Conservation (phyloP, 306 rosid species). For the Vicia villosa region DNA sequence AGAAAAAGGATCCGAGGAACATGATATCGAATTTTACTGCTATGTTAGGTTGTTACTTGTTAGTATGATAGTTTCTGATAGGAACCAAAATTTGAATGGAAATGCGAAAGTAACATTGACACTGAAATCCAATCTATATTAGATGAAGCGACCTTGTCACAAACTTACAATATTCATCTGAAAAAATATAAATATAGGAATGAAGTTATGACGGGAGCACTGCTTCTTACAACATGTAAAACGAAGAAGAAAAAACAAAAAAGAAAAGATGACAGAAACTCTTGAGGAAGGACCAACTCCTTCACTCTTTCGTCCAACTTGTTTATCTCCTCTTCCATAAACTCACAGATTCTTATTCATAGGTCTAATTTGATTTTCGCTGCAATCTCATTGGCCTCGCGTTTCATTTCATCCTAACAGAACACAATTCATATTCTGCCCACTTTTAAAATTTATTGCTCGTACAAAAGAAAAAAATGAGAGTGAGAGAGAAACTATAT, state of each 20-base stretch:
- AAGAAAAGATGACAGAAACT: too few relatives aligned
- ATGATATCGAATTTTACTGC: too few relatives aligned
- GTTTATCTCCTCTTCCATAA: background rate
- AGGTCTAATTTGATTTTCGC: too few relatives aligned
- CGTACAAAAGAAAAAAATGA: background rate
- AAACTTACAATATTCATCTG: background rate
- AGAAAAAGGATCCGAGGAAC: too few relatives aligned
- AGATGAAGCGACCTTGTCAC: background rate
- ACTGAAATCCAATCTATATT: background rate
- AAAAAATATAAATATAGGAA: background rate
- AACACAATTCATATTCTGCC: background rate
- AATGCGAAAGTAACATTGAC: background rate
- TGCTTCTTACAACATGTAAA: background rate
- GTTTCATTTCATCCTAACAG: background rate
- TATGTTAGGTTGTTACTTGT: too few relatives aligned
- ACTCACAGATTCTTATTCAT: background rate
- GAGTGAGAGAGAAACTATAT: background rate
- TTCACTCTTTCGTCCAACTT: background rate
- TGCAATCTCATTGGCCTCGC: background rate
- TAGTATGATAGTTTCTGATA: too few relatives aligned
- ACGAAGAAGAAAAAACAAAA: background rate
- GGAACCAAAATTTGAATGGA: too few relatives aligned
- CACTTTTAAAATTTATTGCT: constrained; percentile 2
- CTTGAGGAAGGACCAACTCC: too few relatives aligned
- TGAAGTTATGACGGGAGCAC: background rate